These are phyloP conservation scores for Pyrus betulifolia DNA, from an alignment of 306 rosid genomes.

Conservation along the genomic window DNA sequence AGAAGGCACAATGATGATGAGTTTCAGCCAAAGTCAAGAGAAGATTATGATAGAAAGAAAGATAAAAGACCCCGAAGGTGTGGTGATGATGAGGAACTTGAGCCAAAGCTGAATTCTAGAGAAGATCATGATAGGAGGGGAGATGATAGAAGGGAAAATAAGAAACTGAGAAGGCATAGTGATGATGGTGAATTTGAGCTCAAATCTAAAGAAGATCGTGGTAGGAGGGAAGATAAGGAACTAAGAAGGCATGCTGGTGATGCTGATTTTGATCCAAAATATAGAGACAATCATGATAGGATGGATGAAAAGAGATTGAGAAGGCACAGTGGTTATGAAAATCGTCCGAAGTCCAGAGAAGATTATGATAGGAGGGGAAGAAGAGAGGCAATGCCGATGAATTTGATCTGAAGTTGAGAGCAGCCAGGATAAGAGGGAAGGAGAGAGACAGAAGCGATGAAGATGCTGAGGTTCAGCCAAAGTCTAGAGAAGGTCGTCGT, in stretches of 20 bases:
- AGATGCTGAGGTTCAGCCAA: slow-evolving; percentile 25
- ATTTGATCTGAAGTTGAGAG: slow-evolving; percentile 5
- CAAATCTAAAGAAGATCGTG: slow-evolving; percentile 47
- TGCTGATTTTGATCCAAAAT: slow-evolving; percentile 34
- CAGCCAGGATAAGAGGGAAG: slow-evolving; percentile 30
- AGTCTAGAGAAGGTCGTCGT: slow-evolving; percentile 21
- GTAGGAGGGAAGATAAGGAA: slow-evolving; percentile 37
- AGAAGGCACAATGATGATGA: slow-evolving; percentile 33
- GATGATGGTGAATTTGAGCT: slow-evolving; percentile 30
- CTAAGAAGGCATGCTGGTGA: slow-evolving; percentile 18
- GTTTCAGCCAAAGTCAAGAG: slow-evolving; percentile 28
- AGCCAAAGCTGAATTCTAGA: slow-evolving; percentile 28
- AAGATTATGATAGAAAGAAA: slow-evolving; percentile 40
- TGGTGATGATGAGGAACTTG: slow-evolving; percentile 28
- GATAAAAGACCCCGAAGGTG: slow-evolving; percentile 35
- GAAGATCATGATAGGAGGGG: slow-evolving; percentile 30
- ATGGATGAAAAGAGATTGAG: slow-evolving; percentile 45
- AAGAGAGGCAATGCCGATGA: slow-evolving; percentile 25
- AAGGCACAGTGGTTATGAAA: slow-evolving; percentile 25
- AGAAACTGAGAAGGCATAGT: slow-evolving; percentile 25
- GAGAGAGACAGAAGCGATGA: slow-evolving; percentile 36
- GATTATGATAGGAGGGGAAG: slow-evolving; percentile 43
- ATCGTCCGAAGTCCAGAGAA: slow-evolving; percentile 39
- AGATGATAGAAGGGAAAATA: slow-evolving; percentile 37
- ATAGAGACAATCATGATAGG: slow-evolving; percentile 39